These are phyloP conservation scores for Zoysia matrella DNA, from an alignment of 202 grass and related monocot genomes.

Conservation along the genomic window DNA sequence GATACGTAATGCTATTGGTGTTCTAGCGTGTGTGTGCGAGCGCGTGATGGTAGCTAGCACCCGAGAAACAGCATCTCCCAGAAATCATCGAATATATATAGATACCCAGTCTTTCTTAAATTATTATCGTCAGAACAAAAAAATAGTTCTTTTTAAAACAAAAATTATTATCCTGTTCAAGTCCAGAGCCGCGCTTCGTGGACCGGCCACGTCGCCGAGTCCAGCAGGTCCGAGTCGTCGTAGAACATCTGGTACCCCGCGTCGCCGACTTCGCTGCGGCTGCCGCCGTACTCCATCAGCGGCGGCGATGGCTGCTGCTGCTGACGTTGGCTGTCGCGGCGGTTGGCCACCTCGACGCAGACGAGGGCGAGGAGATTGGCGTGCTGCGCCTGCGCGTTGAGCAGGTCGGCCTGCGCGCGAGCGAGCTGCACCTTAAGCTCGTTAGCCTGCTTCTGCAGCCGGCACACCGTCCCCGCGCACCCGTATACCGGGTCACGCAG, in stretches of 20 bases:
- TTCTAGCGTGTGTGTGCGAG: background rate
- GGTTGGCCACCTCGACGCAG: constrained; percentile 60
- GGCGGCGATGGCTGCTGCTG: background rate
- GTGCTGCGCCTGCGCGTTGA: constrained; percentile 61
- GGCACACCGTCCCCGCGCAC: constrained; percentile 82
- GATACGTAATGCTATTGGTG: background rate
- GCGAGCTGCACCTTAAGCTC: constrained; percentile 92
- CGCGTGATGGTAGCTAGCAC: background rate
- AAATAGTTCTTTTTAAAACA: background rate
- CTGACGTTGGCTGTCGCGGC: background rate
- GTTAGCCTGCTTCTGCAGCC: constrained; percentile 82
- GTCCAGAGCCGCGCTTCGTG: constrained; percentile 55
- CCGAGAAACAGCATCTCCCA: background rate
- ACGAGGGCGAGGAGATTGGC: constrained; percentile 81
- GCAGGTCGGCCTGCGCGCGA: constrained; percentile 76
- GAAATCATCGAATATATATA: too few relatives aligned
- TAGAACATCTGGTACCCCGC: constrained; percentile 23
- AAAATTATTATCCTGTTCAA: background rate
- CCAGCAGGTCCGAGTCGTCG: constrained; percentile 39
- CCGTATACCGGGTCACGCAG: constrained; percentile 90
- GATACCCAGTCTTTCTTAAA: too few relatives aligned
- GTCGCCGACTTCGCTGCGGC: background rate
- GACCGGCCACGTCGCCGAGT: constrained; percentile 46
- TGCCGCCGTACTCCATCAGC: background rate
- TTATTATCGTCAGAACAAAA: too few relatives aligned